A percentile compares a stretch with the other conserved stretches of the same genome.
Conservation (phyloP, 2,329 filamentous ascomycete species). For the Xylaria sp. region DNA sequence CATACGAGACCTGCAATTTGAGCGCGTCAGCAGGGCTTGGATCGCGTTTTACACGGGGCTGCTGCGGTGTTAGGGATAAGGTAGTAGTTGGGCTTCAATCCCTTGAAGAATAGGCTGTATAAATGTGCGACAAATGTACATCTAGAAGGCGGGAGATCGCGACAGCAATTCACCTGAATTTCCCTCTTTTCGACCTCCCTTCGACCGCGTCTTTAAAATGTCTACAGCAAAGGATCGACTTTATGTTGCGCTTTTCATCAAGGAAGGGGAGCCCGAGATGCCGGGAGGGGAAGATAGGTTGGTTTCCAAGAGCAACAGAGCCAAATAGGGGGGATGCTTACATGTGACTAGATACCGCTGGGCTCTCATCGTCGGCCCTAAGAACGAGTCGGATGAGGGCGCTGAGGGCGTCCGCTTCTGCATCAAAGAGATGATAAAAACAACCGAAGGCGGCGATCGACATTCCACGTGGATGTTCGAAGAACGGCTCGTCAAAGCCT, state of each 20-base stretch:
- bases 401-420: neutral
- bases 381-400: slow-evolving; percentile 33
- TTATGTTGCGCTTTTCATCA: slow-evolving; percentile 32
- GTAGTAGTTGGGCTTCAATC: too few species aligned
- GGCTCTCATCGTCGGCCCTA: slow-evolving; percentile 47
- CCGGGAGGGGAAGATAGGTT: slow-evolving; percentile 31
- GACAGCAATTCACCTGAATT: too few species aligned
- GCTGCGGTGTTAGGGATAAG: too few species aligned
- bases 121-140: neutral
- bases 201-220: neutral
- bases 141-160: too few species aligned
- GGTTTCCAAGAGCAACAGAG: neutral
- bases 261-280: slow-evolving; percentile 27
- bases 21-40: too few species aligned
- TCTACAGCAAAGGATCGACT: slow-evolving; percentile 28
- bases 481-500: slow-evolving; percentile 23
- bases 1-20: too few species aligned
- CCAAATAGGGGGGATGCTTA: neutral
- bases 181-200: too few species aligned
- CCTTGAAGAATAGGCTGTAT: neutral
- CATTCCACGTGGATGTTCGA: slow-evolving; percentile 34
- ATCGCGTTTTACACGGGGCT: too few species aligned
- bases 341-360: slow-evolving; percentile 44
- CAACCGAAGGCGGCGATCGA: neutral
- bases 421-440: neutral